phyloP scores from a whole-genome alignment of 352 stramenopile species.

The Globisporangium orthogonon region DNA sequence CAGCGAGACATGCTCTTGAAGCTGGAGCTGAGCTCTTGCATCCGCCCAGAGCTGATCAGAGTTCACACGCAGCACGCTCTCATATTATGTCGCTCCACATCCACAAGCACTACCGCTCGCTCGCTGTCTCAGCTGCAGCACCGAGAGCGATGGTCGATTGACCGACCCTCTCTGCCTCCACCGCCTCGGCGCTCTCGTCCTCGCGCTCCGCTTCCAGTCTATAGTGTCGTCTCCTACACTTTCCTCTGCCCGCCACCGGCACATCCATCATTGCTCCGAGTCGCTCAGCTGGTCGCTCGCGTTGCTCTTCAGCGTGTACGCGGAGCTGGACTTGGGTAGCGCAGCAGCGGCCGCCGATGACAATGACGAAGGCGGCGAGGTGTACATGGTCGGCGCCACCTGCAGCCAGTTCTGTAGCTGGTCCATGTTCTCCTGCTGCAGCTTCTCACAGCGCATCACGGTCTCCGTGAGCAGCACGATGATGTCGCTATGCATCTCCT shows the following conservation, averaged over 20 bases:
- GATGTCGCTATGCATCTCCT: conserved; percentile 82
- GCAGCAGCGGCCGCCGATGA: conserved; percentile 3
- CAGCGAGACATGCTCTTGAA: not conserved
- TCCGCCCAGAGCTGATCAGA: too few species aligned
- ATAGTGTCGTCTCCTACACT: not conserved
- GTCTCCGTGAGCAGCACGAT: conserved; percentile 80
- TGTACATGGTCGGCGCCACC: conserved; percentile 32
- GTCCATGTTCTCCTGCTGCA: conserved; percentile 80
- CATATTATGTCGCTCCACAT: not conserved
- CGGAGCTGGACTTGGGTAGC: conserved; percentile 9
- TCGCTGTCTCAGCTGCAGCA: not conserved
- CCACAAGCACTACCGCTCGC: not conserved
- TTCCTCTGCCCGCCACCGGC: not conserved
- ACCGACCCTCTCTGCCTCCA: not conserved
- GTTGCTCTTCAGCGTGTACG: conserved; percentile 3
- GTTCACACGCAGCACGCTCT: conserved; percentile 1
- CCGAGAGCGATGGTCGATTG: not conserved
- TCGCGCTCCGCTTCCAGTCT: conserved; percentile 1
- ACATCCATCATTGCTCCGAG: conserved; percentile 5
- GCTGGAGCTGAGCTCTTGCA: not conserved
- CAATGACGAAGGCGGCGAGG: conserved; percentile 1
- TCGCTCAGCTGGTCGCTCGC: conserved; percentile 3
- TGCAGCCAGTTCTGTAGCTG: conserved; percentile 84
- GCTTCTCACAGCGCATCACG: conserved; percentile 67
- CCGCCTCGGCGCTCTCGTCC: not conserved